Percentiles rank a stretch among this genome's conserved stretches.
phyloP scores from a whole-genome alignment of 1,139 yeast species.

The Yamadazyma membranifaciens region DNA sequence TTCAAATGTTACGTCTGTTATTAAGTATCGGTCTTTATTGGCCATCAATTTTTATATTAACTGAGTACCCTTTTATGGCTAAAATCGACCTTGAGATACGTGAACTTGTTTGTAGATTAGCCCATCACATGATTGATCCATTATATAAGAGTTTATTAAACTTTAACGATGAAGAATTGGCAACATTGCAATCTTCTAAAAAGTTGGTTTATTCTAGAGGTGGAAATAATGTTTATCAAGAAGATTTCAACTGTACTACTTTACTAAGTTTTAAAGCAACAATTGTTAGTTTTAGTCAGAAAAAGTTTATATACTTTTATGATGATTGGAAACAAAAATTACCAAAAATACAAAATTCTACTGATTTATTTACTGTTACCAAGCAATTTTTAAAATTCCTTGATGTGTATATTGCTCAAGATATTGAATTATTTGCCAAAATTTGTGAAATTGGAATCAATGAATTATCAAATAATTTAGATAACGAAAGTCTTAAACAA shows the following conservation, averaged over 20 bases:
- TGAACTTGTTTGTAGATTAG: conserved; percentile 48
- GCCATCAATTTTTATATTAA: conserved; percentile 61
- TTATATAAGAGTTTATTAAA: conserved; percentile 31
- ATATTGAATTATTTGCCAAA: conserved; percentile 51
- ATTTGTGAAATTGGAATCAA: conserved; percentile 57
- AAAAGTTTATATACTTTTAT: conserved; percentile 48
- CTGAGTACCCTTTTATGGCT: conserved; percentile 63
- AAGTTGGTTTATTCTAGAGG: conserved; percentile 30
- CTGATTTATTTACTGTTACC: conserved; percentile 46
- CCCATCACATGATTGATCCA: conserved; percentile 51
- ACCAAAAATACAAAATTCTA: conserved; percentile 35
- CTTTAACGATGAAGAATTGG: conserved; percentile 20
- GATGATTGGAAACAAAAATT: conserved; percentile 47
- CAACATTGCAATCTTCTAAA: conserved; percentile 21
- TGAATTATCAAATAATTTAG: conserved; percentile 26
- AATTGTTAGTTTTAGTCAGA: conserved; percentile 26
- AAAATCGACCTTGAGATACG: conserved; percentile 54
- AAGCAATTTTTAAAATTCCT: conserved; percentile 52
- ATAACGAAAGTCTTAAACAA: conserved; percentile 24
- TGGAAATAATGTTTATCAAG: conserved; percentile 30
- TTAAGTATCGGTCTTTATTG: conserved; percentile 63
- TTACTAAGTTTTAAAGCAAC: conserved; percentile 34
- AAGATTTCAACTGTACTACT: conserved; percentile 21
- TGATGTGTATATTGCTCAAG: conserved; percentile 57
- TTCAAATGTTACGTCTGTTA: conserved; percentile 49